Evolutionary conservation across 495 filamentous ascomycete species (phyloP).

Genomic region (Tetracladium setigerum): DNA sequence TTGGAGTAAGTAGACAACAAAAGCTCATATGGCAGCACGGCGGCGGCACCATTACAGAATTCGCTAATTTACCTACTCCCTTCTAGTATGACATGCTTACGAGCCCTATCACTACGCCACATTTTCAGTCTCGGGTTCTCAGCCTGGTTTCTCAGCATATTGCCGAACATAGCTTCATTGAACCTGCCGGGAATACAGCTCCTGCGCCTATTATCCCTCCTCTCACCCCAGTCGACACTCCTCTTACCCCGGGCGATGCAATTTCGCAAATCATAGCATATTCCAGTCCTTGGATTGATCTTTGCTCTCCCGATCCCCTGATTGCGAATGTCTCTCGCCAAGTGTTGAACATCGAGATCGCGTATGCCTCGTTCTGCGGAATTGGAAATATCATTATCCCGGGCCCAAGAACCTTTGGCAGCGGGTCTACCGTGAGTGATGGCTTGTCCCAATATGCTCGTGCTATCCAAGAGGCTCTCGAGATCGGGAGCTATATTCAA

Average conservation of each 20-base stretch:
- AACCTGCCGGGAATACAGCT: constrained; percentile 22
- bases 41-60: not conserved
- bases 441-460: constrained; percentile 65
- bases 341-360: constrained; percentile 81
- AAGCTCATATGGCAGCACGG: constrained; percentile 5
- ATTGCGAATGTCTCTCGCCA: constrained; percentile 79
- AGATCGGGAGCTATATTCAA: constrained; percentile 64
- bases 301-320: constrained; percentile 74
- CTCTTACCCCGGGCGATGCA: constrained; percentile 61
- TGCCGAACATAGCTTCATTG: constrained; percentile 20
- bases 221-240: constrained; percentile 64
- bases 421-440: constrained; percentile 26
- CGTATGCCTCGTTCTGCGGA: constrained; percentile 92
- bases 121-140: constrained; percentile 73
- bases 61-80: not conserved
- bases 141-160: constrained; percentile 53
- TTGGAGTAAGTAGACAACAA: constrained; percentile 40
- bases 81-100: constrained; percentile 89
- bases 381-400: constrained; percentile 74
- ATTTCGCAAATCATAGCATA: constrained; percentile 66
- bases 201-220: constrained; percentile 55
- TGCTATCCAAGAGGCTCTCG: constrained; percentile 73
- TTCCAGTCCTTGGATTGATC: constrained; percentile 81
- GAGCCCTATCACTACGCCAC: constrained; percentile 72
- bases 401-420: constrained; percentile 53